Evolutionary conservation across 2,329 filamentous ascomycete genomes (phyloP).

Genomic region (Xylogone sp.): DNA sequence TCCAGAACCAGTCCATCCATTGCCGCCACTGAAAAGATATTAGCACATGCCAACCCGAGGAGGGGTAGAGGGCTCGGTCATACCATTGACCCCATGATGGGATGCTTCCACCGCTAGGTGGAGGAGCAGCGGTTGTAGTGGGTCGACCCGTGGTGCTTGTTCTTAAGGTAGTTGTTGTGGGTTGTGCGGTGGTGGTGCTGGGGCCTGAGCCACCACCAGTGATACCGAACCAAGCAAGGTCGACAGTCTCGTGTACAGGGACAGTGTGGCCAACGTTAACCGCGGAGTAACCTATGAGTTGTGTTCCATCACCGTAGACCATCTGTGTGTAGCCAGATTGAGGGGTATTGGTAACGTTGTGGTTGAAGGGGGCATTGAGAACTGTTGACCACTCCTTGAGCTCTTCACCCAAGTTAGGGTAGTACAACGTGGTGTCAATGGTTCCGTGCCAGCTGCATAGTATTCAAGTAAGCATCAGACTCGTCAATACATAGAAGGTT

Average conservation of each 20-base stretch:
- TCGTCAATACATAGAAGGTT: neutral
- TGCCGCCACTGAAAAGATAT: neutral
- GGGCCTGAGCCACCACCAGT: neutral
- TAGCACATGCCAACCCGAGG: neutral
- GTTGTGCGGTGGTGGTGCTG: neutral
- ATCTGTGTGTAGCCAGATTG: constrained; percentile 27
- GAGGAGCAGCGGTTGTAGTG: neutral
- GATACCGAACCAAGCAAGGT: constrained; percentile 19
- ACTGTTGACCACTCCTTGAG: constrained; percentile 46
- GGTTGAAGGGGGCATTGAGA: constrained; percentile 22
- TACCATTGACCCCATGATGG: neutral
- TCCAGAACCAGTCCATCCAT: neutral
- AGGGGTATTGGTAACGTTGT: constrained; percentile 24
- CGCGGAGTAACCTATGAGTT: constrained; percentile 27
- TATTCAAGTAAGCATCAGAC: neutral
- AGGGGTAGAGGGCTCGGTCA: neutral
- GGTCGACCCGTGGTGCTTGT: neutral
- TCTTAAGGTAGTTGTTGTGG: neutral
- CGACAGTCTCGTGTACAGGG: constrained; percentile 24
- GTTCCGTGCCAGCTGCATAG: constrained; percentile 31
- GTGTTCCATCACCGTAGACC: constrained; percentile 30
- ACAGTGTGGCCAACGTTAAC: constrained; percentile 29
- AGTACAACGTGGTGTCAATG: constrained; percentile 33
- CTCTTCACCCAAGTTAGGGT: constrained; percentile 36
- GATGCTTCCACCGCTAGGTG: neutral